phyloP scores from a whole-genome alignment of 1,284 basidiomycete species.

The Tetrapyrgos nigripes region DNA sequence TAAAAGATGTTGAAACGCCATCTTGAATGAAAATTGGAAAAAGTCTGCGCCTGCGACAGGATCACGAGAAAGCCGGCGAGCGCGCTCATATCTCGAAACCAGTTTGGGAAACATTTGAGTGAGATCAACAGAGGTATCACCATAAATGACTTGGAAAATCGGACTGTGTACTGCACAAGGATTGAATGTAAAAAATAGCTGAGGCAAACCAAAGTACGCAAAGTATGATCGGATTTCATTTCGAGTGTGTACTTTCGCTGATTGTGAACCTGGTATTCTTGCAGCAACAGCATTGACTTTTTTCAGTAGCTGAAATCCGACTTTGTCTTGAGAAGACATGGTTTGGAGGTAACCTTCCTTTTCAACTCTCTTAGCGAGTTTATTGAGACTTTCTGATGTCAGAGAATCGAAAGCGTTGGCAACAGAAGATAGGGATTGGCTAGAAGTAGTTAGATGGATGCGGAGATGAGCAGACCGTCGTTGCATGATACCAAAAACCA shows the following conservation, averaged over 20 bases:
- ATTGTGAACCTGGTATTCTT: constrained; percentile 35
- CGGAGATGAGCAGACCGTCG: constrained; percentile 25
- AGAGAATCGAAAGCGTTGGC: not conserved
- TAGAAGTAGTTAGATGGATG: constrained; percentile 26
- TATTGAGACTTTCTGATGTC: not conserved
- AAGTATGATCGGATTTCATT: constrained; percentile 37
- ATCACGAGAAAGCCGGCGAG: constrained; percentile 28
- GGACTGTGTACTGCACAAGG: constrained; percentile 37
- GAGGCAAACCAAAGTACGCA: constrained; percentile 27
- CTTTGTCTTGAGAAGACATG: constrained; percentile 7
- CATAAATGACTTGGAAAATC: constrained; percentile 31
- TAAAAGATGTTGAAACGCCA: constrained; percentile 27
- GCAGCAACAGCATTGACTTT: constrained; percentile 32
- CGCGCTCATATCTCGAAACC: constrained; percentile 9
- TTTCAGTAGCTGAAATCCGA: constrained; percentile 22
- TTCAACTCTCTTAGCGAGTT: not conserved
- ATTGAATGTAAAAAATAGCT: constrained; percentile 38
- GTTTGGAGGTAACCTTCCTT: not conserved
- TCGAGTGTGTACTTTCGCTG: constrained; percentile 25
- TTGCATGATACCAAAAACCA: constrained; percentile 37
- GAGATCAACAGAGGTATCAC: constrained; percentile 28
- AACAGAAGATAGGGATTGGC: constrained; percentile 10
- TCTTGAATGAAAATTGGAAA: constrained; percentile 30
- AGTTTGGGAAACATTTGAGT: constrained; percentile 11
- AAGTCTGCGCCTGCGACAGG: constrained; percentile 32